Conservation (phyloP, 140 eudicot genomes). For the Ambrosia hybrid region DNA sequence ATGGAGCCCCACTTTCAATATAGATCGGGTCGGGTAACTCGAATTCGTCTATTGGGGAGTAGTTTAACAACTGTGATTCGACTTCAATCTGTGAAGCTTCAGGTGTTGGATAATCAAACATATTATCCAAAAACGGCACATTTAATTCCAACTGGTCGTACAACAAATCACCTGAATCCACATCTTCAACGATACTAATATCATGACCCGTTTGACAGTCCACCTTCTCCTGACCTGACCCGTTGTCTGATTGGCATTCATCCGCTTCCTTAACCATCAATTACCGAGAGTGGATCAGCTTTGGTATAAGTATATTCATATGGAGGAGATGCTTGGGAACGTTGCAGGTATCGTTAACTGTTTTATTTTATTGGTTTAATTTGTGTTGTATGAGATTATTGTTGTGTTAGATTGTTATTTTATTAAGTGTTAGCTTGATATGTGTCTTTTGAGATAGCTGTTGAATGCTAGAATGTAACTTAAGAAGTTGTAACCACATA, state of each 20-base stretch:
- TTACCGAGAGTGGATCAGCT: conserved; percentile 85
- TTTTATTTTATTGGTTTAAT: not conserved
- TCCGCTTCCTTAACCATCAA: conserved; percentile 28
- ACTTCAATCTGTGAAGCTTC: conserved; percentile 18
- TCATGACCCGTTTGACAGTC: conserved; percentile 18
- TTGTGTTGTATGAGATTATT: not conserved
- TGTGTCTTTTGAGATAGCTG: not conserved
- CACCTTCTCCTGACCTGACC: conserved; percentile 15
- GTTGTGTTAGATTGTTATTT: not conserved
- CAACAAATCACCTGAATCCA: conserved; percentile 19
- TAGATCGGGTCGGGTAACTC: conserved; percentile 17
- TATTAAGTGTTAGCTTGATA: not conserved
- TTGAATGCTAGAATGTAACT: not conserved
- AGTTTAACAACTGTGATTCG: conserved; percentile 18
- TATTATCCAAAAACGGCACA: conserved; percentile 31
- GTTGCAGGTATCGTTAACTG: conserved; percentile 50
- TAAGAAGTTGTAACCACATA: not conserved
- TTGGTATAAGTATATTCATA: conserved; percentile 93
- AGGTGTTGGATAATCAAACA: conserved; percentile 40
- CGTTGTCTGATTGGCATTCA: conserved; percentile 36
- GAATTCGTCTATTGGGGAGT: not conserved
- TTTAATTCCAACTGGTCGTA: conserved; percentile 28
- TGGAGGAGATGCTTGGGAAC: conserved; percentile 92
- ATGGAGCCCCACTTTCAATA: conserved; percentile 17
- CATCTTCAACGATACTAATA: not conserved